A percentile compares a stretch with the other conserved stretches of the same genome.
phyloP scores from a whole-genome alignment of 2,329 filamentous ascomycete genomes.

The Clonostachys rosea region DNA sequence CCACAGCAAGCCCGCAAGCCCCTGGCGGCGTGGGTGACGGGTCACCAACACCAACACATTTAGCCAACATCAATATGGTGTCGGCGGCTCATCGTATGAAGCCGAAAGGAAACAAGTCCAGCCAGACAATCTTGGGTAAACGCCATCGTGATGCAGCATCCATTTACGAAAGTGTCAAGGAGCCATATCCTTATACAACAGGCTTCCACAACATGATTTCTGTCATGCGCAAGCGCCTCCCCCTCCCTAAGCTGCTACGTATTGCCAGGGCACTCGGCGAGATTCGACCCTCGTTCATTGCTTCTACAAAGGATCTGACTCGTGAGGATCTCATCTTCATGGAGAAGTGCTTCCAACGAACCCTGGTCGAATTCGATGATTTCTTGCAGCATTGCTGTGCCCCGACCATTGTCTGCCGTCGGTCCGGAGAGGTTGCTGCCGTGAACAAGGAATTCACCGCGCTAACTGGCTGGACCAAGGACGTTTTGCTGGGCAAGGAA shows the following conservation, averaged over 20 bases:
- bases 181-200: slow-evolving; percentile 86
- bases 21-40: slow-evolving; percentile 45
- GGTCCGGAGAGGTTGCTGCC: slow-evolving; percentile 90
- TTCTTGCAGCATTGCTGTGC: slow-evolving; percentile 86
- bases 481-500: slow-evolving; percentile 81
- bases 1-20: slow-evolving; percentile 56
- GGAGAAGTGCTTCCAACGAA: slow-evolving; percentile 95
- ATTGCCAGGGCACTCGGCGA: slow-evolving; percentile 86
- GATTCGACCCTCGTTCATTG: slow-evolving; percentile 89
- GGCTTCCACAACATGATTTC: slow-evolving; percentile 87
- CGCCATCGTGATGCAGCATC: slow-evolving; percentile 69
- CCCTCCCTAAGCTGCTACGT: slow-evolving; percentile 69
- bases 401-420: slow-evolving; percentile 84
- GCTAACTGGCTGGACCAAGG: slow-evolving; percentile 89
- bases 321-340: slow-evolving; percentile 90
- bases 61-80: slow-evolving; percentile 13
- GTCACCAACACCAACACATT: slow-evolving; percentile 28
- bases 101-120: slow-evolving; percentile 23
- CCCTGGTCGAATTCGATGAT: slow-evolving; percentile 88
- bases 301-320: slow-evolving; percentile 84
- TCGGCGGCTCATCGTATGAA: slow-evolving; percentile 37
- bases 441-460: slow-evolving; percentile 97
- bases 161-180: slow-evolving; percentile 84
- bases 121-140: slow-evolving; percentile 45
- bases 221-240: slow-evolving; percentile 74